Evolutionary conservation across 345 rosid species (phyloP).

Genomic region (Bruguiera sexangula): DNA sequence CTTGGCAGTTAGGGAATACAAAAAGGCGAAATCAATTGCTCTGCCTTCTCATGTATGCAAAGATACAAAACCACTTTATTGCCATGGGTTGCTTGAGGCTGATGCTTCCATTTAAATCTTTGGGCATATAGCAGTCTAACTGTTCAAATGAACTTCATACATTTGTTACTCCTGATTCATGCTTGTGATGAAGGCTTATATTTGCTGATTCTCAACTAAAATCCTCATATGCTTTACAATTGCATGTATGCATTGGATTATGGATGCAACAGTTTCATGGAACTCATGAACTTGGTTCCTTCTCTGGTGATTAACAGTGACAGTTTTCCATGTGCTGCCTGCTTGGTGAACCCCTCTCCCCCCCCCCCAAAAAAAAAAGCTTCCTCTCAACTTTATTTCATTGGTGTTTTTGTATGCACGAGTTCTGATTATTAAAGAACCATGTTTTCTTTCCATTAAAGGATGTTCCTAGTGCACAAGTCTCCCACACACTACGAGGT

Average conservation of each 20-base stretch:
- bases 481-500: too few species aligned
- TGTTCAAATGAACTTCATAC: neutral
- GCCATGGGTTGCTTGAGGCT: constrained; percentile 1
- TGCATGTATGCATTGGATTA: neutral
- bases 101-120: neutral
- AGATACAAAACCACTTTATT: constrained; percentile 7
- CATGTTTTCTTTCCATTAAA: too few species aligned
- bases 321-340: neutral
- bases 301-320: constrained; percentile 3
- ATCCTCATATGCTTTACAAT: neutral
- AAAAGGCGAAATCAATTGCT: constrained; percentile 96
- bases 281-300: neutral
- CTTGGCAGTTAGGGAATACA: constrained; percentile 95
- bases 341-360: neutral
- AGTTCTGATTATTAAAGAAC: too few species aligned
- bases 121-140: neutral
- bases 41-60: constrained; percentile 90
- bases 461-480: too few species aligned
- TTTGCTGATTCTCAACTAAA: neutral
- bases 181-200: neutral
- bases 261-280: neutral
- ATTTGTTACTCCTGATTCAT: neutral
- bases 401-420: too few species aligned
- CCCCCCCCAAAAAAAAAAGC: neutral
- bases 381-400: neutral